These are phyloP conservation scores for Dendrobium nobile DNA, from an alignment of 106 monocot genomes.

Conservation along the genomic window DNA sequence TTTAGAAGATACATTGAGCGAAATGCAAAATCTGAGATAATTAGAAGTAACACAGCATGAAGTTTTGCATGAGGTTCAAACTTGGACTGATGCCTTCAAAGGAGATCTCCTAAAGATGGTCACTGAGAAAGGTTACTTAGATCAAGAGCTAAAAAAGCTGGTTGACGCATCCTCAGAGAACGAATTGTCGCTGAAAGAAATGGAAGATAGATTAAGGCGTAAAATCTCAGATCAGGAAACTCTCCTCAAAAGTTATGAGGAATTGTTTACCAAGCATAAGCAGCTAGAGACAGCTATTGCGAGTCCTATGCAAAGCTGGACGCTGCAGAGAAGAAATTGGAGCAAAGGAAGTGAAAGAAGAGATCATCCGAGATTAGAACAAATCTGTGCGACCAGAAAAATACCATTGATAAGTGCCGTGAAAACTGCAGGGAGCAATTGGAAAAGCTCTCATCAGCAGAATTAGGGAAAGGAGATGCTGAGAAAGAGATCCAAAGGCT, in stretches of 20 bases:
- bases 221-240: constrained; percentile 33
- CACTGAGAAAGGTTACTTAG: constrained; percentile 19
- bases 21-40: constrained; percentile 13
- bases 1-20: constrained; percentile 9
- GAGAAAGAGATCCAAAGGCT: constrained; percentile 33
- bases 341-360: constrained; percentile 22
- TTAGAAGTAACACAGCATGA: constrained; percentile 13
- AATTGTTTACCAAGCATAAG: constrained; percentile 30
- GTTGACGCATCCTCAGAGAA: constrained; percentile 10
- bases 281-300: constrained; percentile 26
- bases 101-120: constrained; percentile 16
- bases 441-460: constrained; percentile 31
- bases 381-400: constrained; percentile 27
- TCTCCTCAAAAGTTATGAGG: constrained; percentile 21
- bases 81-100: constrained; percentile 17
- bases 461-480: constrained; percentile 25
- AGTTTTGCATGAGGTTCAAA: constrained; percentile 11
- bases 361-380: constrained; percentile 19
- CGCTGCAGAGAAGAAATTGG: constrained; percentile 14
- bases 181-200: constrained; percentile 9
- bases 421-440: constrained; percentile 21
- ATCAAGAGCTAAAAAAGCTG: constrained; percentile 15
- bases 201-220: constrained; percentile 23
- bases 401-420: constrained; percentile 22
- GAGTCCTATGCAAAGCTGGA: constrained; percentile 25